A percentile compares a stretch with the other conserved stretches of the same genome.
These are phyloP conservation scores for Uronychia binucleata DNA, from an alignment of 73 alveolate species.

Conservation along the genomic window DNA sequence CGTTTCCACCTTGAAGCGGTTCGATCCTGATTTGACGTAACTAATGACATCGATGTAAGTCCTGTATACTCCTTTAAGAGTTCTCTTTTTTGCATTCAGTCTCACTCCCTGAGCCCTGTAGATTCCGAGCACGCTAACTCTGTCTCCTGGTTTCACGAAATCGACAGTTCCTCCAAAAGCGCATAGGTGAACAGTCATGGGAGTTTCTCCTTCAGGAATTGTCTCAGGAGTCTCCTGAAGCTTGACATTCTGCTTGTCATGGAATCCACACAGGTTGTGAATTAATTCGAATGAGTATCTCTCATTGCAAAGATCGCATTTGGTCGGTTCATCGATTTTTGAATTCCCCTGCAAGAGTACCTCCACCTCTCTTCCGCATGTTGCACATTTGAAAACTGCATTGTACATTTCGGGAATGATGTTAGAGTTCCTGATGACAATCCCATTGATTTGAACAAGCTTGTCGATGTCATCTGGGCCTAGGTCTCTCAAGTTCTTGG, in stretches of 20 bases:
- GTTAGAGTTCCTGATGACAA: constrained; percentile 97
- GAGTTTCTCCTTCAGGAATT: constrained; percentile 99
- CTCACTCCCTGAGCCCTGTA: constrained; percentile 97
- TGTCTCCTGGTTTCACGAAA: constrained; percentile 99
- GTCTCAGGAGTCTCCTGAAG: constrained; percentile 98
- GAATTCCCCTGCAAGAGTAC: constrained; percentile 72
- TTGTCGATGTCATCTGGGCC: constrained; percentile 93
- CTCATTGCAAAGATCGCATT: constrained; percentile 90
- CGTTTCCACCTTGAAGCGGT: constrained; percentile 70
- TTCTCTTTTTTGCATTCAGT: constrained; percentile 85
- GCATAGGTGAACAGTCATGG: constrained; percentile 96
- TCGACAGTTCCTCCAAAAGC: constrained; percentile 98
- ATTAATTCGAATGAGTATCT: constrained; percentile 92
- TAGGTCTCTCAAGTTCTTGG: constrained; percentile 83
- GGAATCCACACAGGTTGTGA: constrained; percentile 94
- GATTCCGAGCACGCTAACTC: constrained; percentile 98
- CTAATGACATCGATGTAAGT: constrained; percentile 97
- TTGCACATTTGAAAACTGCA: constrained; percentile 96
- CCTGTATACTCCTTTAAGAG: constrained; percentile 87
- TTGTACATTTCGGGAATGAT: constrained; percentile 96
- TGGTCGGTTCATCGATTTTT: constrained; percentile 95
- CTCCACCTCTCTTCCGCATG: constrained; percentile 74
- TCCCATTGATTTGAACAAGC: constrained; percentile 91
- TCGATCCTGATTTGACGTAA: constrained; percentile 72
- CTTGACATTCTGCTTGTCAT: constrained; percentile 97